phyloP scores from a whole-genome alignment of 805 yeast genomes.

The Saccharomycopsis synnaedendra region DNA sequence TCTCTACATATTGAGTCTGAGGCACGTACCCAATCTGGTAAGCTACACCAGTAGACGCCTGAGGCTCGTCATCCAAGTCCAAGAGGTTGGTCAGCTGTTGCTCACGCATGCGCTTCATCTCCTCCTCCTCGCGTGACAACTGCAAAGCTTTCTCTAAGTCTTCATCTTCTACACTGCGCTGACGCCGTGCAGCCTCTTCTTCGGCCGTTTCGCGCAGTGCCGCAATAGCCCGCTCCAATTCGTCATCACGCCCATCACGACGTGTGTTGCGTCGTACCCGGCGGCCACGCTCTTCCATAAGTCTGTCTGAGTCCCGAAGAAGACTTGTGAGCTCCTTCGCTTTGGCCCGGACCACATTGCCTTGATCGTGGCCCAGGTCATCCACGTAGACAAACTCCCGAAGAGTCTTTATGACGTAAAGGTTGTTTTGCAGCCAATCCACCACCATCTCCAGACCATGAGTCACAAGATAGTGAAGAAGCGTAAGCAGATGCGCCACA shows the following conservation, averaged over 20 bases:
- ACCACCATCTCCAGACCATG: conserved; percentile 84
- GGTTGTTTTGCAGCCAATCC: conserved; percentile 81
- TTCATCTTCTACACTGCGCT: conserved; percentile 35
- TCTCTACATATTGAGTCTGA: conserved; percentile 27
- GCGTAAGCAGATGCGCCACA: conserved; percentile 80
- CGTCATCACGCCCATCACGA: conserved; percentile 53
- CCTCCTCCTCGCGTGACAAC: conserved; percentile 69
- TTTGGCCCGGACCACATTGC: conserved; percentile 77
- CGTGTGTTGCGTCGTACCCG: conserved; percentile 19
- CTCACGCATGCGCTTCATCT: conserved; percentile 39
- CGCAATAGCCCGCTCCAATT: conserved; percentile 69
- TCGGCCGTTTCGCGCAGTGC: conserved; percentile 70
- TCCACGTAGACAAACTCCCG: conserved; percentile 78
- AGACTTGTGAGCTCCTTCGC: conserved; percentile 82
- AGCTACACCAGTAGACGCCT: conserved; percentile 18
- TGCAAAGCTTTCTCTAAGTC: conserved; percentile 60
- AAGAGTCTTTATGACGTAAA: conserved; percentile 79
- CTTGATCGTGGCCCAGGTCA: conserved; percentile 73
- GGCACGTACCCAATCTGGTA: conserved; percentile 18
- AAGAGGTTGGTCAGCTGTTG: conserved; percentile 36
- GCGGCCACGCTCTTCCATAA: conserved; percentile 39
- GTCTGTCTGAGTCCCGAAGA: conserved; percentile 70
- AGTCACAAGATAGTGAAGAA: conserved; percentile 79
- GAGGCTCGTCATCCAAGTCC: conserved; percentile 39
- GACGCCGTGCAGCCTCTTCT: conserved; percentile 50